Evolutionary conservation across 352 stramenopile species (phyloP), one percentile per base, ranked within the genome.

Genomic region (Phytophthora multivora): DNA sequence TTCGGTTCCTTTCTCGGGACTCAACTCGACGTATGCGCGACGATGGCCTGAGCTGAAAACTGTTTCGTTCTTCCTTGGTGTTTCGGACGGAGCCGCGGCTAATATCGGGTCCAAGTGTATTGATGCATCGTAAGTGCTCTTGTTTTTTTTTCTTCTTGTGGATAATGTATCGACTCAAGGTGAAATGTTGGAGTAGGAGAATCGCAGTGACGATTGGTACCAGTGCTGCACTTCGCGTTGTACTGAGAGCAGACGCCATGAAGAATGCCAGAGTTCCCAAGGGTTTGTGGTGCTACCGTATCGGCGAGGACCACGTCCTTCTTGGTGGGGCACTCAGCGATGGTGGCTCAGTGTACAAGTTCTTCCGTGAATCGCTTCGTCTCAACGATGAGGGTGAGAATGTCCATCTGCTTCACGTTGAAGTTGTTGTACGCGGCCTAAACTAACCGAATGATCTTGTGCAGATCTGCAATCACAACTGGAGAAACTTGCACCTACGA

Each of bases 301-400:
- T 98, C 35, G 73, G 94, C 48, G 73, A 79, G 18, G 66, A 91
- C 31, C 79, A 89, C 18, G 61, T 98, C 47, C 63, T 99, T 55
- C 66, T 99, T 0, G 96, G 96, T n/a, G 96, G 95, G 21, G 96
- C 96, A 0, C 73, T 99, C n/a, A 98, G 93, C 30, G 96, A 99
- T 73, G 96, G 96, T n/a, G 96, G 94, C n/a, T 98, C 90, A n/a
- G 76, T 98, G 7, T 93, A 96, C 57, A 90, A 97, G 51, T 99
- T 97, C 79, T 88, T 93, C 46, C 69, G 80, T 38, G 73, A 93
- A 12, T 84, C 89, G 8, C 71, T 98, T 62, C 68, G 60, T 28
- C 51, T 93, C 12, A 66, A 60, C 7, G 59, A 83, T 18, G 63
- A 84, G 46, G 78, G 81, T 87, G 16, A 46, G 50, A 58, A 15